Conservation (phyloP, 1,139 yeast species). For the Suhomyces panamericanus region DNA sequence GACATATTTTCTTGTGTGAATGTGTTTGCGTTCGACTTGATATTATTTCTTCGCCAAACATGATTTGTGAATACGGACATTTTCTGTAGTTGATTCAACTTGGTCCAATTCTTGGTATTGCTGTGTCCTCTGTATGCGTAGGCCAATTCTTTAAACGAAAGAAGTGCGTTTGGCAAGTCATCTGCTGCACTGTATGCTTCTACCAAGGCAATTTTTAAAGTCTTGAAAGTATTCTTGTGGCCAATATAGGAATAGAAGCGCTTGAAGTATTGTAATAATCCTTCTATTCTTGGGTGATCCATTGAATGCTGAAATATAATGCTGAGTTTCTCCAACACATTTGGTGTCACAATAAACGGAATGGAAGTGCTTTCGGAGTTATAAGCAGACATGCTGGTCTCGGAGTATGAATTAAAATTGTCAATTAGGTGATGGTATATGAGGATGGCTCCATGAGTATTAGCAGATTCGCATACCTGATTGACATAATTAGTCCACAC, state of each 20-base stretch:
- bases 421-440: constrained; percentile 41
- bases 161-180: constrained; percentile 27
- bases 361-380: constrained; percentile 22
- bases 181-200: constrained; percentile 33
- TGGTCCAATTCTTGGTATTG: constrained; percentile 11
- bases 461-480: constrained; percentile 26
- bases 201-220: constrained; percentile 29
- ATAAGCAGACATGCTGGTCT: constrained; percentile 18
- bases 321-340: constrained; percentile 27
- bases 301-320: constrained; percentile 30
- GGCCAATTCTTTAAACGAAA: constrained; percentile 27
- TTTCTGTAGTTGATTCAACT: constrained; percentile 11
- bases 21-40: constrained; percentile 20
- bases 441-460: constrained; percentile 36
- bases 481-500: constrained; percentile 35
- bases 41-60: constrained; percentile 29
- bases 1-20: constrained; percentile 12
- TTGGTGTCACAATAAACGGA: constrained; percentile 37
- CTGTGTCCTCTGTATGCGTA: constrained; percentile 20
- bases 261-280: constrained; percentile 37
- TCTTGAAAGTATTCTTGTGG: constrained; percentile 29
- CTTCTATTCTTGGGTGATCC: constrained; percentile 30
- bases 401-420: constrained; percentile 22
- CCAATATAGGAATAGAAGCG: constrained; percentile 39
- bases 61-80: constrained; percentile 22